phyloP scores from a whole-genome alignment of 495 filamentous ascomycete genomes.

The Neurospora pannonica region DNA sequence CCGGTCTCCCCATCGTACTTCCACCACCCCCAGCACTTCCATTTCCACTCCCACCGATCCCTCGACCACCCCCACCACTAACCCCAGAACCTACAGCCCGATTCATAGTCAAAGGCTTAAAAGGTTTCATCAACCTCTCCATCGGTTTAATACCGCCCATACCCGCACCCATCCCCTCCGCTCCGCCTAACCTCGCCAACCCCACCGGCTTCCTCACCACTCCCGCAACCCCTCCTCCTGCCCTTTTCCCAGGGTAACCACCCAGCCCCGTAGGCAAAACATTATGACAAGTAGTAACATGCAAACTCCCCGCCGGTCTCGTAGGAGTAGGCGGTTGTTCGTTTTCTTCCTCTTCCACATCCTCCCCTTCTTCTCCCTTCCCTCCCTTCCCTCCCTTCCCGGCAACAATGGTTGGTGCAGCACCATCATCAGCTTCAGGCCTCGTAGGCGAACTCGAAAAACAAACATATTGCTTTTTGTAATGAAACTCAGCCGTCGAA shows the following conservation, averaged over 20 bases:
- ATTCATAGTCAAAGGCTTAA: conserved; percentile 38
- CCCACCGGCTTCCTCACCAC: neutral
- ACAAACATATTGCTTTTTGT: conserved; percentile 30
- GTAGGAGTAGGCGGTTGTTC: conserved; percentile 21
- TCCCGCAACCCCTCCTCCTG: neutral
- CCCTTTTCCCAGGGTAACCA: conserved; percentile 23
- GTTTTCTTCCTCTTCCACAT: conserved; percentile 13
- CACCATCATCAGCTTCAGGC: neutral
- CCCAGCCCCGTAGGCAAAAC: conserved; percentile 18
- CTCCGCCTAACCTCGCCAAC: neutral
- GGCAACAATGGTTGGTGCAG: no score
- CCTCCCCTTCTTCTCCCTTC: neutral
- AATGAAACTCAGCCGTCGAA: neutral
- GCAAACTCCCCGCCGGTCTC: conserved; percentile 29
- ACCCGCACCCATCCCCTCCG: conserved; percentile 12
- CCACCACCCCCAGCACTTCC: neutral
- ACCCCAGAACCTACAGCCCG: conserved; percentile 7
- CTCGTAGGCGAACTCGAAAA: conserved; percentile 40
- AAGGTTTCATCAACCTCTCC: conserved; percentile 35
- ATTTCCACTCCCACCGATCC: neutral
- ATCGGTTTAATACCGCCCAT: conserved; percentile 27
- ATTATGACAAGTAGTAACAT: conserved; percentile 26
- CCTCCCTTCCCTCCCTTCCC: neutral
- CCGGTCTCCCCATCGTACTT: neutral
- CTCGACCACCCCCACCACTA: neutral